phyloP scores from a whole-genome alignment of 805 yeast genomes.

The Lipomyces starkeyi region DNA sequence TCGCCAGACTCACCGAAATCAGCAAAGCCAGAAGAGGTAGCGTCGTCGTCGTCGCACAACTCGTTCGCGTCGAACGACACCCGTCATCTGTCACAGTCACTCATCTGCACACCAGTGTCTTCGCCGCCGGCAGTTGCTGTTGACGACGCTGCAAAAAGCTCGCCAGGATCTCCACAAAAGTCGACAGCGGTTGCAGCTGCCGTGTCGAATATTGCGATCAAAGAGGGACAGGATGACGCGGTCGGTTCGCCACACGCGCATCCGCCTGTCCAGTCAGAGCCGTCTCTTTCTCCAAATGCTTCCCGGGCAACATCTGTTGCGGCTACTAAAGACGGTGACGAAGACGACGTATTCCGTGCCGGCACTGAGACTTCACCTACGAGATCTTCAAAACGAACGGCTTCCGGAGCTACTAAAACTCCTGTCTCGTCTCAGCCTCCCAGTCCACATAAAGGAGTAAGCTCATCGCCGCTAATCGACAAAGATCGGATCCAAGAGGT shows the following conservation, averaged over 20 bases:
- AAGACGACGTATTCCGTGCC: conserved; percentile 1
- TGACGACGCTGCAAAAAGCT: not conserved
- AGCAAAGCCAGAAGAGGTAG: not conserved
- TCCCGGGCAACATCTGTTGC: not conserved
- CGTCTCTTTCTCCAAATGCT: conserved; percentile 13
- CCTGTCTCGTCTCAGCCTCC: conserved; percentile 16
- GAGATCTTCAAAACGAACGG: conserved; percentile 29
- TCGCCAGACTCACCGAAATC: not conserved
- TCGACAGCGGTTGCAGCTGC: not conserved
- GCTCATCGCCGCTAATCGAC: conserved; percentile 13
- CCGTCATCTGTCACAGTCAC: not conserved
- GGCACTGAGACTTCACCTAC: not conserved
- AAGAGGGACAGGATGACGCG: not conserved
- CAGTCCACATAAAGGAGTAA: not conserved
- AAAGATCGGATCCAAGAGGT: conserved; percentile 29
- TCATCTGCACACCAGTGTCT: conserved; percentile 16
- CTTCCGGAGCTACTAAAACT: conserved; percentile 24
- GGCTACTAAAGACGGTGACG: not conserved
- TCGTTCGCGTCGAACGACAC: not conserved
- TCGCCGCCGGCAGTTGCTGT: conserved; percentile 8
- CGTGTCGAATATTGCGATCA: not conserved
- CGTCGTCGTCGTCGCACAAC: not conserved
- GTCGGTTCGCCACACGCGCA: conserved; percentile 22
- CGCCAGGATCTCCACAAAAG: conserved; percentile 9
- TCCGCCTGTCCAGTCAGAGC: conserved; percentile 13